These are phyloP conservation scores for Agaricales sp. DNA, from an alignment of 1,284 basidiomycete genomes.

Conservation along the genomic window DNA sequence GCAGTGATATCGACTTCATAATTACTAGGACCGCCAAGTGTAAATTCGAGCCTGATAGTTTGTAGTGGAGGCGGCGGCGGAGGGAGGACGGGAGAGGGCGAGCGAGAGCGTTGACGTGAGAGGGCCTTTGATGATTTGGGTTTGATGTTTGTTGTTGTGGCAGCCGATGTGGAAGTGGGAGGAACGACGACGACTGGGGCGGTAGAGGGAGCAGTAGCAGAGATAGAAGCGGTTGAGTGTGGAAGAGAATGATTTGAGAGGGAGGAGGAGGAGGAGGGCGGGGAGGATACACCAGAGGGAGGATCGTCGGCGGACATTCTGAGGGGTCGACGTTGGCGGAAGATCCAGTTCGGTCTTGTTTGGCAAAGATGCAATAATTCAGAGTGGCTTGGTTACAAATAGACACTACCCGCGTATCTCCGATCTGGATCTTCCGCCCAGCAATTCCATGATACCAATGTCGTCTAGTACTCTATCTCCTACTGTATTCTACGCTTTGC, in stretches of 20 bases:
- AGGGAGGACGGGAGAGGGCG: constrained; percentile 41
- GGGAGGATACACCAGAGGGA: no score
- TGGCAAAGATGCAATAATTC: no score
- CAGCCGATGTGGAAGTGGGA: constrained; percentile 8
- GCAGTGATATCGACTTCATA: constrained; percentile 60
- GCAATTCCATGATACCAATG: no score
- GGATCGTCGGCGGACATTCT: no score
- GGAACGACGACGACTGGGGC: constrained; percentile 7
- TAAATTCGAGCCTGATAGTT: constrained; percentile 61
- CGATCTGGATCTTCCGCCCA: background rate
- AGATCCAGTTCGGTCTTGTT: no score
- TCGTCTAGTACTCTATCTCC: no score
- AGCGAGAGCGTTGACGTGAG: constrained; percentile 34
- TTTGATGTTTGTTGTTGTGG: constrained; percentile 12
- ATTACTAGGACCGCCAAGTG: constrained; percentile 58
- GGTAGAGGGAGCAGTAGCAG: constrained; percentile 5
- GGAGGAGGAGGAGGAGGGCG: background rate
- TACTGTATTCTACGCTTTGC: no score
- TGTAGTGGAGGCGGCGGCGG: constrained; percentile 41
- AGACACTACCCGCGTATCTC: background rate
- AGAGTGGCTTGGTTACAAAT: no score
- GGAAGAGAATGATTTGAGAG: constrained; percentile 12
- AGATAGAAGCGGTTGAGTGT: constrained; percentile 8
- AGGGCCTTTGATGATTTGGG: constrained; percentile 16
- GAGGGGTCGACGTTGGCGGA: no score